phyloP scores from a whole-genome alignment of 495 filamentous ascomycete genomes.

The Aspergillus campestris region DNA sequence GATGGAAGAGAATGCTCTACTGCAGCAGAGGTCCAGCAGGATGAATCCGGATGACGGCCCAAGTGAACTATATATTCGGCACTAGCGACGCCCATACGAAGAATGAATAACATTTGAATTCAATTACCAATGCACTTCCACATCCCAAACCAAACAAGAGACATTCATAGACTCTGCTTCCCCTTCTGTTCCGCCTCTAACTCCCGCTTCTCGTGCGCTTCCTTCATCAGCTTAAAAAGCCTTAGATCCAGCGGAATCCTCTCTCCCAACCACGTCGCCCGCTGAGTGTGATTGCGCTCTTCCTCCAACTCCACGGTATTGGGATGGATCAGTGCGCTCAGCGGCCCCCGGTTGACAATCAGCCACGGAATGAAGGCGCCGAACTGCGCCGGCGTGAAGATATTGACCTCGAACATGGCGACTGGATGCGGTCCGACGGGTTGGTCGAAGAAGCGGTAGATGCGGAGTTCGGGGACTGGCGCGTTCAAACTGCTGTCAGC shows the following conservation, averaged over 20 bases:
- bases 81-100: too few species aligned
- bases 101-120: neutral
- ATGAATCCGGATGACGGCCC: too few species aligned
- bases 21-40: too few species aligned
- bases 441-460: slow-evolving; percentile 68
- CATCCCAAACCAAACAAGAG: neutral
- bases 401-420: slow-evolving; percentile 86
- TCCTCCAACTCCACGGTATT: slow-evolving; percentile 56
- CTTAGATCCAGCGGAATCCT: slow-evolving; percentile 58
- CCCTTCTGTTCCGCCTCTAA: slow-evolving; percentile 7
- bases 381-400: slow-evolving; percentile 79
- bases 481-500: neutral
- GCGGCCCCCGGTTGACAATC: slow-evolving; percentile 70
- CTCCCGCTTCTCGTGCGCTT: slow-evolving; percentile 18
- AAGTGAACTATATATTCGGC: too few species aligned
- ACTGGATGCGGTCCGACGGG: slow-evolving; percentile 77
- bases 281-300: slow-evolving; percentile 61
- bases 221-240: slow-evolving; percentile 43
- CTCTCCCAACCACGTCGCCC: slow-evolving; percentile 82
- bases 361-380: slow-evolving; percentile 84
- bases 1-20: too few species aligned
- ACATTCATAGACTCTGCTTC: neutral
- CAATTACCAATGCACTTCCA: neutral
- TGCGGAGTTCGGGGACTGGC: slow-evolving; percentile 73
- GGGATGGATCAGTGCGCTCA: slow-evolving; percentile 74